These are phyloP conservation scores for Coemansia sp. DNA, from an alignment of 371 early-diverging fungal genomes.

Conservation along the genomic window DNA sequence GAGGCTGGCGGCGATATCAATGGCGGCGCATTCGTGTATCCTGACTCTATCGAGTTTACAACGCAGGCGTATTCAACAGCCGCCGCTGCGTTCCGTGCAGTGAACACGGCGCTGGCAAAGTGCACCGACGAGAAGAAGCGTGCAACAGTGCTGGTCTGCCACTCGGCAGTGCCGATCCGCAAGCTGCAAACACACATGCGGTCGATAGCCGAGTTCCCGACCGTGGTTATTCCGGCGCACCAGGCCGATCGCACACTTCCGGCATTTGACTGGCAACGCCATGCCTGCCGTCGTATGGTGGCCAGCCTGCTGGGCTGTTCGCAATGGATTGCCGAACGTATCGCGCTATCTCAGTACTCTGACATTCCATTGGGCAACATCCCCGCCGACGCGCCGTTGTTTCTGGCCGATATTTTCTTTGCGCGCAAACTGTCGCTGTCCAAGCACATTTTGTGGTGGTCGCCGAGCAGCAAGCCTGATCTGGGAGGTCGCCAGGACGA, in stretches of 20 bases:
- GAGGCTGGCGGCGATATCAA: conserved; percentile 56
- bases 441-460: conserved; percentile 92
- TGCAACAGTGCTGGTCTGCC: conserved; percentile 69
- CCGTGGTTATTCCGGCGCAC: conserved; percentile 63
- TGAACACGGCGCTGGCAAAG: conserved; percentile 56
- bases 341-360: conserved; percentile 76
- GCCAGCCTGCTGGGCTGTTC: conserved; percentile 69
- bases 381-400: conserved; percentile 70
- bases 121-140: conserved; percentile 66
- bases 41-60: conserved; percentile 23
- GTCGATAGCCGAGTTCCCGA: conserved; percentile 65
- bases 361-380: conserved; percentile 91
- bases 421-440: conserved; percentile 71
- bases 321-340: conserved; percentile 69
- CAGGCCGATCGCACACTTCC: conserved; percentile 53
- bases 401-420: conserved; percentile 79
- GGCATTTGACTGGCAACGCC: conserved; percentile 83
- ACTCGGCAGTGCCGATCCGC: conserved; percentile 57
- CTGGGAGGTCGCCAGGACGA: conserved; percentile 82
- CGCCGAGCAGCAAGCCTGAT: conserved; percentile 74
- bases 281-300: conserved; percentile 67
- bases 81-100: conserved; percentile 32
- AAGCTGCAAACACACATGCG: conserved; percentile 58
- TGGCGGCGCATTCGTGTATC: conserved; percentile 57
- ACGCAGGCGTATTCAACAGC: conserved; percentile 28